phyloP scores from a whole-genome alignment of 345 rosid genomes.

The rapeseed (Brassica napus) region Da-Ae NC_063442.1:36819501-36820000 shows the following conservation, averaged over 20 bases:
- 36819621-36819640: not conserved
- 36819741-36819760: constrained; percentile 66
- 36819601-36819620: constrained; percentile 12
- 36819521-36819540: constrained; percentile 95
- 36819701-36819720: constrained; percentile 83
- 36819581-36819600: not conserved
- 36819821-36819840: constrained; percentile 29
- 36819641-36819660: constrained; percentile 88
- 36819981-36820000: constrained; percentile 83
- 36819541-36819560: constrained; percentile 94
- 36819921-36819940: constrained; percentile 89
- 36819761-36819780: constrained; percentile 48
- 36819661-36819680: constrained; percentile 81
- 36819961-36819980: constrained; percentile 90
- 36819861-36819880: constrained; percentile 84
- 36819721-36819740: constrained; percentile 75
- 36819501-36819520: constrained; percentile 93
- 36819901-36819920: constrained; percentile 93
- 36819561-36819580: constrained; percentile 31
- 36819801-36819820: not conserved
- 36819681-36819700: constrained; percentile 71
- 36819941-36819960: constrained; percentile 69
- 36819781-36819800: not conserved
- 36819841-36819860: constrained; percentile 46
- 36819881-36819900: constrained; percentile 91